Conservation (phyloP, 495 filamentous ascomycete genomes). For the Aspergillus bertholletiae region DNA sequence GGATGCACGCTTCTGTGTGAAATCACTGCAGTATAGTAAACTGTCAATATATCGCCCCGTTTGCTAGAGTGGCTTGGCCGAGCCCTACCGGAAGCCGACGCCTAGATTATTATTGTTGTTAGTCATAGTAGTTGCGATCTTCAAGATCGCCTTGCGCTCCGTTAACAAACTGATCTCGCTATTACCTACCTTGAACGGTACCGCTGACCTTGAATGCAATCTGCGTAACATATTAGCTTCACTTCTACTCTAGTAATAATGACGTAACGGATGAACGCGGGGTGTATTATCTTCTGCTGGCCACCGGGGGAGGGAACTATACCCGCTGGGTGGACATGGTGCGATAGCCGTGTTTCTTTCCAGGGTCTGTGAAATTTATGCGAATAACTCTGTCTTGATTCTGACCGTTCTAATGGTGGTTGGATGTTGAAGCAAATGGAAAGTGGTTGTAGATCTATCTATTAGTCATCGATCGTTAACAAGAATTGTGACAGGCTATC, state of each 20-base stretch:
- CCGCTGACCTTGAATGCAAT: conserved; percentile 51
- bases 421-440: too few relatives aligned
- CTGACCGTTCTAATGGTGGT: too few relatives aligned
- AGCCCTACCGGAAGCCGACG: conserved; percentile 65
- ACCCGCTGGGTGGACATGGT: neutral
- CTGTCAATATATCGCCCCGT: neutral
- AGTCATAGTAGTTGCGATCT: neutral
- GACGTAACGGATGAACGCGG: conserved; percentile 5
- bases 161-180: too few relatives aligned
- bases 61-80: neutral
- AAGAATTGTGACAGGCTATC: too few relatives aligned
- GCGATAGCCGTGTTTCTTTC: too few relatives aligned
- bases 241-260: neutral
- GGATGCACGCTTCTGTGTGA: conserved; percentile 64
- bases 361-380: too few relatives aligned
- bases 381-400: neutral
- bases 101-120: conserved; percentile 36
- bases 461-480: too few relatives aligned
- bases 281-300: too few relatives aligned
- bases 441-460: too few relatives aligned
- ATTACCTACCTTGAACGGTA: conserved; percentile 45
- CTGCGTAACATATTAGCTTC: conserved; percentile 17
- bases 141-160: too few relatives aligned
- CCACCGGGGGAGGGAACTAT: neutral
- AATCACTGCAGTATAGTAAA: conserved; percentile 49